phyloP scores from a whole-genome alignment of 2,329 filamentous ascomycete species.

The Lojkania enalia region DNA sequence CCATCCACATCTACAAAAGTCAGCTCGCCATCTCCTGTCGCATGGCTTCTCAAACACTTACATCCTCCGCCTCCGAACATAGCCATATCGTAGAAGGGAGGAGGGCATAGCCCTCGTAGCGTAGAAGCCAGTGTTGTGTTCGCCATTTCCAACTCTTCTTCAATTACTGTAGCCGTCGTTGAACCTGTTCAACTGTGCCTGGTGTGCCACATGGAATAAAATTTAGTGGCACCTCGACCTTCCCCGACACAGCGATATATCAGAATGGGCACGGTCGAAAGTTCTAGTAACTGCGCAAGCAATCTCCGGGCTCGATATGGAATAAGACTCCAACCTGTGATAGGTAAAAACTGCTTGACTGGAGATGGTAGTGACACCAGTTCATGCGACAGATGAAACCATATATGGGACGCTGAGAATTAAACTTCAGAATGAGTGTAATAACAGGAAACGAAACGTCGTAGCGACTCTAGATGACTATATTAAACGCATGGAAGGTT shows the following conservation, averaged over 20 bases:
- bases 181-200: constrained; percentile 19
- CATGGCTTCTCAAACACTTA: constrained; percentile 51
- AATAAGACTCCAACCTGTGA: constrained; percentile 12
- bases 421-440: constrained; percentile 22
- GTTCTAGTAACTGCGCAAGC: constrained; percentile 11
- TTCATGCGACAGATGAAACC: constrained; percentile 35
- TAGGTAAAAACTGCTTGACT: constrained; percentile 12
- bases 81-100: constrained; percentile 69
- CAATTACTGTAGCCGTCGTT: constrained; percentile 6
- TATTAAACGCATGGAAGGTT: constrained; percentile 16
- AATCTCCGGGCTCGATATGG: constrained; percentile 13
- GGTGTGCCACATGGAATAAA: constrained; percentile 27
- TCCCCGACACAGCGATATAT: neutral
- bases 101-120: constrained; percentile 61
- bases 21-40: constrained; percentile 23
- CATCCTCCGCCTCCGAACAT: constrained; percentile 68
- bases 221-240: neutral
- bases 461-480: constrained; percentile 1
- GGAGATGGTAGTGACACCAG: constrained; percentile 21
- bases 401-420: constrained; percentile 13
- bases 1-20: constrained; percentile 54
- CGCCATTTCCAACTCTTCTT: constrained; percentile 27
- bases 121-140: constrained; percentile 34
- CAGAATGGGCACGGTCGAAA: neutral
- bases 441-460: constrained; percentile 26